Evolutionary conservation across 306 rosid genomes (phyloP).

Genomic region (Rosa chinensis): DNA sequence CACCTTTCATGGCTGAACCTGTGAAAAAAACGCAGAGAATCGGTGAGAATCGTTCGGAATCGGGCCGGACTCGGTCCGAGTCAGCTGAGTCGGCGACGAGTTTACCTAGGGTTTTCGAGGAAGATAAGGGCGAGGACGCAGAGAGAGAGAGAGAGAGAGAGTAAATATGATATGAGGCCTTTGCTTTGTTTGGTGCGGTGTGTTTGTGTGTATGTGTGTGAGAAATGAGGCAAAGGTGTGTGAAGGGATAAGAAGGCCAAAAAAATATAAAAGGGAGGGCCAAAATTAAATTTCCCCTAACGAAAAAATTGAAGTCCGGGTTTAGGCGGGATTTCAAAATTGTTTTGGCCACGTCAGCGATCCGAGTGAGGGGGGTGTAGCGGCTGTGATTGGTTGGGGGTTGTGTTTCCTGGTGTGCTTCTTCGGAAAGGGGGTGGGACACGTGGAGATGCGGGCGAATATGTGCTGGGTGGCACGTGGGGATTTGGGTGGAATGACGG

Average conservation of each 20-base stretch:
- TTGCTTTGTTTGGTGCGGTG: conserved; percentile 32
- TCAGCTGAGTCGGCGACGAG: conserved; percentile 9
- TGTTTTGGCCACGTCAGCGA: conserved; percentile 53
- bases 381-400: conserved; percentile 5
- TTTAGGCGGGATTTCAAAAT: conserved; percentile 88
- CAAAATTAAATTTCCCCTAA: conserved; percentile 29
- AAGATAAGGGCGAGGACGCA: conserved; percentile 19
- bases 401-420: conserved; percentile 68
- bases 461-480: conserved; percentile 18
- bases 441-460: conserved; percentile 24
- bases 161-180: neutral
- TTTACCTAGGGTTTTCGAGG: conserved; percentile 25
- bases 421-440: conserved; percentile 26
- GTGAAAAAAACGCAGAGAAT: conserved; percentile 10
- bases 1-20: conserved; percentile 57
- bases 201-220: conserved; percentile 16
- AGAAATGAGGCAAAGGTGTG: conserved; percentile 27
- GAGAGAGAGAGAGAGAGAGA: conserved; percentile 9
- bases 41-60: conserved; percentile 4
- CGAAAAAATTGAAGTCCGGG: conserved; percentile 58
- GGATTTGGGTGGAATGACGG: conserved; percentile 6
- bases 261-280: neutral
- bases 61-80: conserved; percentile 23
- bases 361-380: conserved; percentile 32
- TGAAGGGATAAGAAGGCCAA: conserved; percentile 49